Evolutionary conservation across 2,329 filamentous ascomycete species (phyloP).

Genomic region (Cordyceps cateniannulata): DNA sequence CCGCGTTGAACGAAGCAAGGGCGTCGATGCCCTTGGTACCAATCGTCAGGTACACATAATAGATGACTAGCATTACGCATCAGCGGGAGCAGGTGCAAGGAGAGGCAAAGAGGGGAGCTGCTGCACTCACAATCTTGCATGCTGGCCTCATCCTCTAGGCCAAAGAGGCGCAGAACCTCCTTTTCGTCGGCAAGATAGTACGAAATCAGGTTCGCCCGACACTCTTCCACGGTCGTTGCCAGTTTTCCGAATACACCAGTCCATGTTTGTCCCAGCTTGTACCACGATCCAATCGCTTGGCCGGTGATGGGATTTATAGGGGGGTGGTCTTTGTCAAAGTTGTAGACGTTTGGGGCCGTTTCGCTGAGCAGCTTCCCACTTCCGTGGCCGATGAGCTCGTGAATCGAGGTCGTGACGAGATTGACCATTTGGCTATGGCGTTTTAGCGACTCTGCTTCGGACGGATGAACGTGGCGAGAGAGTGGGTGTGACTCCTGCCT

Average conservation of each 20-base stretch:
- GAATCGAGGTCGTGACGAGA: conserved; percentile 30
- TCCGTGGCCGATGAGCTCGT: conserved; percentile 60
- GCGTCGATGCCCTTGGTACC: background rate
- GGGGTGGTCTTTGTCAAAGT: conserved; percentile 52
- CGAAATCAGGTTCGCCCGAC: conserved; percentile 34
- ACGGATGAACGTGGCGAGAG: background rate
- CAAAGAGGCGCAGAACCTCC: conserved; percentile 37
- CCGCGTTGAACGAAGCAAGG: background rate
- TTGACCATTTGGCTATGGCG: background rate
- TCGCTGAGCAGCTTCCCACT: conserved; percentile 57
- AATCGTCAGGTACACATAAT: background rate
- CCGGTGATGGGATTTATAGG: conserved; percentile 50
- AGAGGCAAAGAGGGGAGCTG: background rate
- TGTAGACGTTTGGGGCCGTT: conserved; percentile 44
- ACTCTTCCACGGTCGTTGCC: conserved; percentile 56
- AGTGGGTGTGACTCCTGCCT: background rate
- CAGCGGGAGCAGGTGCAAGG: background rate
- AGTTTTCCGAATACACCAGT: conserved; percentile 53
- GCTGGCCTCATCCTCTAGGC: conserved; percentile 20
- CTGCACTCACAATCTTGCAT: background rate
- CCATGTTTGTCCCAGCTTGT: conserved; percentile 59
- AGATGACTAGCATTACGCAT: background rate
- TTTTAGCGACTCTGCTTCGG: background rate
- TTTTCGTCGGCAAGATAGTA: conserved; percentile 37
- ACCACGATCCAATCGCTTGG: conserved; percentile 49